These are phyloP conservation scores for Wallacemonas collosoma DNA, from an alignment of 208 protist species.

Conservation along the genomic window DNA sequence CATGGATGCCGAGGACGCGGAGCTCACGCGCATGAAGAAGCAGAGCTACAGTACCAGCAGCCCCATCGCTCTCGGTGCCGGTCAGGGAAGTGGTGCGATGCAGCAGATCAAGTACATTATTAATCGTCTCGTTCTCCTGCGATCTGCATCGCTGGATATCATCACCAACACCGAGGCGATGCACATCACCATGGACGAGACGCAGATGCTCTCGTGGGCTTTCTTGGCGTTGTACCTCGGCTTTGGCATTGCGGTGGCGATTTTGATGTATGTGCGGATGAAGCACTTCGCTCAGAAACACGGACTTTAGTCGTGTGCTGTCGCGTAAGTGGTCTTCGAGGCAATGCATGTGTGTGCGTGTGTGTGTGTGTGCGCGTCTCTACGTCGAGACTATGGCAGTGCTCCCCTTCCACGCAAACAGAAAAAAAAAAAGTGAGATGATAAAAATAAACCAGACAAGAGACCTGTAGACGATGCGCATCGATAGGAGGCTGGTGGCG, in stretches of 20 bases:
- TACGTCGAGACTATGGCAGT: not conserved
- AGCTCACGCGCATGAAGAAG: slow-evolving; percentile 68
- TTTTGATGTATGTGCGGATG: slow-evolving; percentile 42
- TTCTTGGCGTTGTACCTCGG: slow-evolving; percentile 51
- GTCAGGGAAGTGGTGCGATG: slow-evolving; percentile 55
- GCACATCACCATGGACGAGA: slow-evolving; percentile 45
- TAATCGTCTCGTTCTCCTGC: slow-evolving; percentile 30
- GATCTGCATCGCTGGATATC: slow-evolving; percentile 27
- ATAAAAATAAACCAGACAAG: no score
- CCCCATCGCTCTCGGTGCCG: slow-evolving; percentile 52
- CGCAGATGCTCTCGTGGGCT: slow-evolving; percentile 47
- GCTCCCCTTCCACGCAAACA: not conserved
- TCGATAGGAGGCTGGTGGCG: no score
- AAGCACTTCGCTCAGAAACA: slow-evolving; percentile 27
- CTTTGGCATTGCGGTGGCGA: slow-evolving; percentile 29
- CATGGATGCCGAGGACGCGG: slow-evolving; percentile 69
- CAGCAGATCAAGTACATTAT: slow-evolving; percentile 76
- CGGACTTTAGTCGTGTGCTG: not conserved
- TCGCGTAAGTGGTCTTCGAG: no score
- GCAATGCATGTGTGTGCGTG: not conserved
- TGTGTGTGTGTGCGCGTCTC: slow-evolving; percentile 3
- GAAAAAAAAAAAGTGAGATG: not conserved
- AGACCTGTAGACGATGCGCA: no score
- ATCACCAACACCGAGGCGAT: slow-evolving; percentile 48
- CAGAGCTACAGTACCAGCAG: slow-evolving; percentile 68